Conservation (phyloP, 192 early-diverging fungal genomes). For the Cladochytrium replicatum region DNA sequence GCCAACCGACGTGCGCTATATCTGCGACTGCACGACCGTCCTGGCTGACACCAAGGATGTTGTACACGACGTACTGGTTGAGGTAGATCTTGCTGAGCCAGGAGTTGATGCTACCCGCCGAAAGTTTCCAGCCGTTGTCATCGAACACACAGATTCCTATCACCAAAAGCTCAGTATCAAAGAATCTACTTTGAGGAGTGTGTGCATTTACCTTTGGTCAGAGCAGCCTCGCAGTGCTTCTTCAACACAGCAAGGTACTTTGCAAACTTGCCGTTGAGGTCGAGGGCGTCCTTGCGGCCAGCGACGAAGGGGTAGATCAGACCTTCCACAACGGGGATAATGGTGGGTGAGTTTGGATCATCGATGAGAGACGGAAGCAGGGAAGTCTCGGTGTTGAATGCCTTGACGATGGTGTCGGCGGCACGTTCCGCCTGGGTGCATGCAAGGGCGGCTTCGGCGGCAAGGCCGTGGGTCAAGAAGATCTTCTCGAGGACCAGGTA, state of each 20-base stretch:
- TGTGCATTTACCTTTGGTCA: too few species aligned
- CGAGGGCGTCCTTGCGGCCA: constrained; percentile 5
- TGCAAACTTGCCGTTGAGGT: constrained; percentile 7
- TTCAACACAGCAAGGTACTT: constrained; percentile 6
- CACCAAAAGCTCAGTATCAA: too few species aligned
- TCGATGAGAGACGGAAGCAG: constrained; percentile 10
- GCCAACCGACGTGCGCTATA: constrained; percentile 12
- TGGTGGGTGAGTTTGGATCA: constrained; percentile 1
- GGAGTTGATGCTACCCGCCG: constrained; percentile 10
- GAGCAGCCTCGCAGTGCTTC: constrained; percentile 4
- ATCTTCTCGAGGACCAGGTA: constrained; percentile 10
- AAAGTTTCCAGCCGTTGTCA: constrained; percentile 14
- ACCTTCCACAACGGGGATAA: constrained; percentile 16
- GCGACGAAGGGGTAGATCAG: constrained; percentile 13
- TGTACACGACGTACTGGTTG: constrained; percentile 8
- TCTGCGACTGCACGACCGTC: constrained; percentile 4
- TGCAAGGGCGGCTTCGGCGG: background rate
- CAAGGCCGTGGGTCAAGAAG: background rate
- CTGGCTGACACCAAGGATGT: constrained; percentile 11
- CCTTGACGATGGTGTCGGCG: constrained; percentile 3
- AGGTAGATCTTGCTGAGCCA: constrained; percentile 19
- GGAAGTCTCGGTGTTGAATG: background rate
- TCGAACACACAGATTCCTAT: constrained; percentile 9
- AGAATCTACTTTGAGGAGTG: too few species aligned
- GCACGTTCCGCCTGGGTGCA: constrained; percentile 2